These are phyloP conservation scores for Camellia granthamiana DNA, from an alignment of 148 eudicot species.

Conservation along the genomic window DNA sequence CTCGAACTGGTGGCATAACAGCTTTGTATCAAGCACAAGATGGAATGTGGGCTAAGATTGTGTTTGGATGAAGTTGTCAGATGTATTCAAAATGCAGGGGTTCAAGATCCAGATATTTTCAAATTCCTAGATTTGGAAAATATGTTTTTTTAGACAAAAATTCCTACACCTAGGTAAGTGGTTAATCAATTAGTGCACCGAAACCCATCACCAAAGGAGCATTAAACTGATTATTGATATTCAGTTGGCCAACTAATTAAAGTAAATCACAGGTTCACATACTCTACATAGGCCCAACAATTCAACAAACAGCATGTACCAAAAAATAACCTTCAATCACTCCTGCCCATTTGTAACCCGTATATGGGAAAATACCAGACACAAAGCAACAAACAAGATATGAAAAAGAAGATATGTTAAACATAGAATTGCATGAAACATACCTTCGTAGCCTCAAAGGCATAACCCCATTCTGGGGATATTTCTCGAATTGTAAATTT, in stretches of 20 bases:
- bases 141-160: neutral
- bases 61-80: neutral
- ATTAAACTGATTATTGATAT: neutral
- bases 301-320: neutral
- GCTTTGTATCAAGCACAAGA: neutral
- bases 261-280: neutral
- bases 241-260: neutral
- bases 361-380: neutral
- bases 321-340: neutral
- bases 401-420: neutral
- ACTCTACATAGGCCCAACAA: neutral
- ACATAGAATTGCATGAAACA: slow-evolving; percentile 11
- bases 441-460: slow-evolving; percentile 62
- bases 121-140: neutral
- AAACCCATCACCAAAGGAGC: neutral
- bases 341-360: neutral
- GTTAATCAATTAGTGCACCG: neutral
- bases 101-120: neutral
- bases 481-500: slow-evolving; percentile 66
- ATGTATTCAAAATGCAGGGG: neutral
- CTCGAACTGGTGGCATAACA: neutral
- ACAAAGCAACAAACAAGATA: neutral
- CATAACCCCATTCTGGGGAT: slow-evolving; percentile 77
- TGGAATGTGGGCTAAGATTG: neutral
- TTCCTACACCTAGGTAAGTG: neutral